phyloP scores from a whole-genome alignment of 2,329 filamentous ascomycete species.

The Coniochaeta hoffmannii region DNA sequence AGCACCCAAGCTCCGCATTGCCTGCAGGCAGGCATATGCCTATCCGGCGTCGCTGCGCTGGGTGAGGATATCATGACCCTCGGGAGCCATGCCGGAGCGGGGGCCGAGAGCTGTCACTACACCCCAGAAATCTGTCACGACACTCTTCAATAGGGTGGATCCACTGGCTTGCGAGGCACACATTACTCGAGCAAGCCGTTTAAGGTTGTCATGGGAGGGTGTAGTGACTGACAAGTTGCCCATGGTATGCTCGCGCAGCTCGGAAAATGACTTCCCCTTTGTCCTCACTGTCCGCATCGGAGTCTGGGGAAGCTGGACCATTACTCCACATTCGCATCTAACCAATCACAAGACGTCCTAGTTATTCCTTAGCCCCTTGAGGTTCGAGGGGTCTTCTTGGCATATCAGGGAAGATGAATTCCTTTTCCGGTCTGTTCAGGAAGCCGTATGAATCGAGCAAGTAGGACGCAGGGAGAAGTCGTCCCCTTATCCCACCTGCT shows the following conservation, averaged over 20 bases:
- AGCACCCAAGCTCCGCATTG: neutral
- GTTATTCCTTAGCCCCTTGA: too few species aligned
- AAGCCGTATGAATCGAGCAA: neutral
- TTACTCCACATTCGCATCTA: neutral
- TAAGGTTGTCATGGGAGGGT: neutral
- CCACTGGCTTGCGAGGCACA: neutral
- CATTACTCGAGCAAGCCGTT: neutral
- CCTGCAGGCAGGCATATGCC: neutral
- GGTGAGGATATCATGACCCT: neutral
- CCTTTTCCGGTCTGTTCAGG: constrained; percentile 1
- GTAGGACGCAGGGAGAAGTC: too few species aligned
- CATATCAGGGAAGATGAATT: neutral
- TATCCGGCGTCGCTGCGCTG: neutral
- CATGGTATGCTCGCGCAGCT: neutral
- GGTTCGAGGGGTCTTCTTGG: neutral
- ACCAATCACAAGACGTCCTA: neutral
- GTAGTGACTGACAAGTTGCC: neutral
- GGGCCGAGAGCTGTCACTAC: neutral
- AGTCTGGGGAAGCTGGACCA: neutral
- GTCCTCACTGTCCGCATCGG: neutral
- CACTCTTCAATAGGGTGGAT: neutral
- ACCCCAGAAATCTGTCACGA: neutral
- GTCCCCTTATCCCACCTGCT: too few species aligned
- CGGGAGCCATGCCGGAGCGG: neutral
- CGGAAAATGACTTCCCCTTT: neutral